phyloP scores from a whole-genome alignment of 1,284 basidiomycete species.

The Pseudozyma sp. region DNA sequence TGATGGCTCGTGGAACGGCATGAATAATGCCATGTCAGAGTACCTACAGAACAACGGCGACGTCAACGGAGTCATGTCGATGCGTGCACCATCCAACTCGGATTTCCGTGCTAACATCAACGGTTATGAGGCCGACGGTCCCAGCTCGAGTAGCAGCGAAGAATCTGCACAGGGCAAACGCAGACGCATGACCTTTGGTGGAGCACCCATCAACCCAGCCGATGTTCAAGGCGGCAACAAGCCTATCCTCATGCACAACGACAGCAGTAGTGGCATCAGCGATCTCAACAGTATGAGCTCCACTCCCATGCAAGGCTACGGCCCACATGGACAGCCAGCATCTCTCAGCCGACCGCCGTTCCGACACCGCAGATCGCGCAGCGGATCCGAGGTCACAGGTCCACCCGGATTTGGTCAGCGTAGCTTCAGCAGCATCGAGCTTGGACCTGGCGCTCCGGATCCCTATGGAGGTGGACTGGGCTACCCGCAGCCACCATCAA shows the following conservation, averaged over 20 bases:
- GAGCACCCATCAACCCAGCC: constrained; percentile 23
- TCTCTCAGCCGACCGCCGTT: constrained; percentile 33
- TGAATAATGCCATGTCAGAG: constrained; percentile 22
- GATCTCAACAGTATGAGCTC: constrained; percentile 25
- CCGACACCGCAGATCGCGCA: constrained; percentile 38
- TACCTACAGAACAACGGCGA: constrained; percentile 21
- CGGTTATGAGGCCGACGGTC: constrained; percentile 37
- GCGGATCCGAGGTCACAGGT: constrained; percentile 33
- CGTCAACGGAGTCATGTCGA: constrained; percentile 16
- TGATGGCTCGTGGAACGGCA: constrained; percentile 16
- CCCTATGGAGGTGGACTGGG: constrained; percentile 19
- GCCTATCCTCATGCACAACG: constrained; percentile 30
- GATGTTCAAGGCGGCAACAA: constrained; percentile 20
- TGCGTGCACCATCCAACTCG: constrained; percentile 22
- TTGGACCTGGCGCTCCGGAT: constrained; percentile 13
- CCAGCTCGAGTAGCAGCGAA: constrained; percentile 36
- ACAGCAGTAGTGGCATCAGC: constrained; percentile 38
- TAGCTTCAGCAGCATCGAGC: constrained; percentile 33
- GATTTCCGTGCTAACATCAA: constrained; percentile 26
- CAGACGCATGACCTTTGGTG: constrained; percentile 50
- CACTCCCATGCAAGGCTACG: constrained; percentile 17
- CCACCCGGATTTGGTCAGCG: constrained; percentile 26
- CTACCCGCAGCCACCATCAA: constrained; percentile 26
- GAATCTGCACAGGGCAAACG: constrained; percentile 39
- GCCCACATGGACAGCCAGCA: constrained; percentile 16